These are phyloP conservation scores for Gelatoporia subvermispora DNA, from an alignment of 768 basidiomycete species.

Conservation along the genomic window DNA sequence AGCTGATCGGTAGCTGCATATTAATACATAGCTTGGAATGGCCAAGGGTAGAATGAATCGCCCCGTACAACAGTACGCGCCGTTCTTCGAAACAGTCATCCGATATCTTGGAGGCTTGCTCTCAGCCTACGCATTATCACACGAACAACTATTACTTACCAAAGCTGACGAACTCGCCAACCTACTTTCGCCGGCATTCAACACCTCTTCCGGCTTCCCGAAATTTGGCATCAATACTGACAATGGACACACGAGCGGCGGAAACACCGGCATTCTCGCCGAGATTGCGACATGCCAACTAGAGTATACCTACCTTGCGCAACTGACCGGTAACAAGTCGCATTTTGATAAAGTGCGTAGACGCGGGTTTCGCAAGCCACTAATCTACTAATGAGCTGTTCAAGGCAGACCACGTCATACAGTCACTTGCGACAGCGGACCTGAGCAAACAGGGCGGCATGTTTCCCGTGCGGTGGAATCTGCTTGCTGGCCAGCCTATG, in stretches of 20 bases:
- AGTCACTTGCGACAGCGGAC: conserved; percentile 43
- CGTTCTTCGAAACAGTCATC: conserved; percentile 85
- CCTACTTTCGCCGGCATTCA: conserved; percentile 66
- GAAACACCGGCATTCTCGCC: conserved; percentile 50
- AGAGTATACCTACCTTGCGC: conserved; percentile 81
- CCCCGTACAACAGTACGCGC: conserved; percentile 23
- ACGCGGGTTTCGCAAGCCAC: too few relatives aligned
- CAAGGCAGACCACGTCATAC: conserved; percentile 47
- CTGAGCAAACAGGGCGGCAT: conserved; percentile 49
- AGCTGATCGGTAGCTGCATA: too few relatives aligned
- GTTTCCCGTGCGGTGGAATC: conserved; percentile 57
- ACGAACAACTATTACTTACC: conserved; percentile 52
- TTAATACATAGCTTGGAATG: too few relatives aligned
- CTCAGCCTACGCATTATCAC: conserved; percentile 72
- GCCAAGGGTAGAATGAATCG: too few relatives aligned
- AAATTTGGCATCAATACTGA: conserved; percentile 59
- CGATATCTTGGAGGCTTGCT: conserved; percentile 87
- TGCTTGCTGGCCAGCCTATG: conserved; percentile 39
- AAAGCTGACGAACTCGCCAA: conserved; percentile 73
- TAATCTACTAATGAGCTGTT: neutral
- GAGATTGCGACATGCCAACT: conserved; percentile 81
- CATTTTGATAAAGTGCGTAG: conserved; percentile 50
- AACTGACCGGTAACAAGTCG: conserved; percentile 64
- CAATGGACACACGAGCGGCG: conserved; percentile 34
- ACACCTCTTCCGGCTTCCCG: conserved; percentile 67